A percentile compares a stretch with the other conserved stretches of the same genome.
These are phyloP conservation scores for Ascoidea rubescens DNA, from an alignment of 805 yeast genomes.

Conservation along the genomic window DNA sequence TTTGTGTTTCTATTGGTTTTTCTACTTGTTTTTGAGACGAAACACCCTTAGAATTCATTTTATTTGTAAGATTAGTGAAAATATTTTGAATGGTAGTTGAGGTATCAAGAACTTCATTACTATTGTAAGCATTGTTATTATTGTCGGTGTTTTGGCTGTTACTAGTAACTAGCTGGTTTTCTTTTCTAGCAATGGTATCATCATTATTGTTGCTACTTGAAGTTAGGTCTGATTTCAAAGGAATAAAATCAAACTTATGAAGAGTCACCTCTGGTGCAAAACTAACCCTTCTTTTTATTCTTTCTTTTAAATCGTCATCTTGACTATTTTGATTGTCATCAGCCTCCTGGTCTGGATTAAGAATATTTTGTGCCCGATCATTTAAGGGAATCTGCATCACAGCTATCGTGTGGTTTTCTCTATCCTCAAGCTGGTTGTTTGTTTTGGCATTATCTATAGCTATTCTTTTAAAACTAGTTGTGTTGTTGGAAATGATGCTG, in stretches of 20 bases:
- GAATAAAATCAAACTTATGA: constrained; percentile 27
- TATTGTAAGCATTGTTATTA: neutral
- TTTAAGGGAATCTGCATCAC: neutral
- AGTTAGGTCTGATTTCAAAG: constrained; percentile 2
- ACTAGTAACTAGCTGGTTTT: neutral
- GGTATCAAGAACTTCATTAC: neutral
- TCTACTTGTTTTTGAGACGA: neutral
- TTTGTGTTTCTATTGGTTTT: too few relatives aligned
- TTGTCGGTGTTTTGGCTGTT: neutral
- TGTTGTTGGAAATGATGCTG: neutral
- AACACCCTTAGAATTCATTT: neutral
- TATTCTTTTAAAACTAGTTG: constrained; percentile 1
- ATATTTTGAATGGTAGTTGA: neutral
- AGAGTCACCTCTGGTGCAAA: constrained; percentile 56
- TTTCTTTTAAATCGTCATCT: neutral
- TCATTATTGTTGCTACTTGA: neutral
- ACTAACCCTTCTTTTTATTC: constrained; percentile 40
- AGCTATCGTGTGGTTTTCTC: neutral
- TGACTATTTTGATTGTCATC: constrained; percentile 8
- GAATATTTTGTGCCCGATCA: neutral
- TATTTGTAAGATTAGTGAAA: neutral
- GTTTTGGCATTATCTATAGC: neutral
- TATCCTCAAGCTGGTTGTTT: neutral
- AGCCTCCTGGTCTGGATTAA: constrained; percentile 18
- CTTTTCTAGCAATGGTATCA: neutral